A percentile compares a stretch with the other conserved stretches of the same genome.
phyloP scores from a whole-genome alignment of 1,139 yeast species.

The Yamadazyma diddensiae region DNA sequence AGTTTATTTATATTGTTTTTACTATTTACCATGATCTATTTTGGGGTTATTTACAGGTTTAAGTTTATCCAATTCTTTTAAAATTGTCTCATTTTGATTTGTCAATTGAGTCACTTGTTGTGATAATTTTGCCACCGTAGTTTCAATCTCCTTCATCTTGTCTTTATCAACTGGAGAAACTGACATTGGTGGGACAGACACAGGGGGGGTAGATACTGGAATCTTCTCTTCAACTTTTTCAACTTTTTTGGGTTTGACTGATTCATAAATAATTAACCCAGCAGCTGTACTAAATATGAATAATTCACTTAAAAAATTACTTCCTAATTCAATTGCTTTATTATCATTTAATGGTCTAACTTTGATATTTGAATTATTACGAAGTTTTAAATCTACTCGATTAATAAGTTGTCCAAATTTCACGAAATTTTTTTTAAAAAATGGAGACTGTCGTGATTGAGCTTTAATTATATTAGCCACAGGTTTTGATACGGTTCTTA shows the following conservation, averaged over 20 bases:
- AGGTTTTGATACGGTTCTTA: slow-evolving; percentile 81
- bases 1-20: no score
- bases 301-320: slow-evolving; percentile 72
- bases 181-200: slow-evolving; percentile 20
- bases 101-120: slow-evolving; percentile 8
- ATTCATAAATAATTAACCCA: slow-evolving; percentile 69
- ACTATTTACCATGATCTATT: slow-evolving; percentile 11
- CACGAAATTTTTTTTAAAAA: slow-evolving; percentile 62
- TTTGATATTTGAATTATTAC: slow-evolving; percentile 59
- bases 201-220: slow-evolving; percentile 20
- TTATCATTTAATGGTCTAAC: slow-evolving; percentile 81
- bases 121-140: slow-evolving; percentile 3
- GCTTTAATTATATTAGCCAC: slow-evolving; percentile 69
- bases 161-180: slow-evolving; percentile 24
- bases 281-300: slow-evolving; percentile 83
- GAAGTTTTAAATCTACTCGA: slow-evolving; percentile 64
- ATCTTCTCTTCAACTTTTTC: no score
- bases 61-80: slow-evolving; percentile 11
- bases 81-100: slow-evolving; percentile 11
- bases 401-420: slow-evolving; percentile 73
- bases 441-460: slow-evolving; percentile 74
- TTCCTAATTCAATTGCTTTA: slow-evolving; percentile 82
- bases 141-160: not conserved
- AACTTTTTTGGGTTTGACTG: slow-evolving; percentile 62
- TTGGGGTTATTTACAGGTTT: slow-evolving; percentile 10